phyloP scores from a whole-genome alignment of 108 stramenopile species.

The Licmophora abbreviata region DNA sequence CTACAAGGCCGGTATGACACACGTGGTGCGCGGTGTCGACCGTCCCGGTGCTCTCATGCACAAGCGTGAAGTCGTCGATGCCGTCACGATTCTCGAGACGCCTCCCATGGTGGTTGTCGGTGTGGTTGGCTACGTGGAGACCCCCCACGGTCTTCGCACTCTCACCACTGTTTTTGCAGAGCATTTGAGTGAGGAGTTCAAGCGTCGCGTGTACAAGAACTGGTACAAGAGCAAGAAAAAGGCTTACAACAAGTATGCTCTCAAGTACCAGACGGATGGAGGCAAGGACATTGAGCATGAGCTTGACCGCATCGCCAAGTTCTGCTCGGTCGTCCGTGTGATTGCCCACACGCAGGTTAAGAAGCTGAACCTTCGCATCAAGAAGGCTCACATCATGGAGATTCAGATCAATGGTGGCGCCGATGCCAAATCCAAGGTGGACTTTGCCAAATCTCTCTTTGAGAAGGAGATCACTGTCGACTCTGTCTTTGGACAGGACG shows the following conservation, averaged over 20 bases:
- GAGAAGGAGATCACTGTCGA: slow-evolving; percentile 96
- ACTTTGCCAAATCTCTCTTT: slow-evolving; percentile 95
- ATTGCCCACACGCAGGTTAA: slow-evolving; percentile 98
- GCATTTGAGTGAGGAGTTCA: slow-evolving; percentile 98
- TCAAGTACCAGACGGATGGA: slow-evolving; percentile 91
- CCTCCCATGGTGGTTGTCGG: slow-evolving; percentile 99
- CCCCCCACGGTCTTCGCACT: slow-evolving; percentile 96
- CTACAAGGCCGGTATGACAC: slow-evolving; percentile 99
- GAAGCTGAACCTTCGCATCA: slow-evolving; percentile 94
- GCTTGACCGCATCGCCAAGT: slow-evolving; percentile 97
- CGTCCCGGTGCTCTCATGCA: slow-evolving; percentile 98
- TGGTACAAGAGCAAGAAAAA: slow-evolving; percentile 99
- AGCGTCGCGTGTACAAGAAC: slow-evolving; percentile 99
- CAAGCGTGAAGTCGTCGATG: slow-evolving; percentile 99
- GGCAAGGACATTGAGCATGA: slow-evolving; percentile 92
- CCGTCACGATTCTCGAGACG: slow-evolving; percentile 97
- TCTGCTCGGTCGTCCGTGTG: slow-evolving; percentile 97
- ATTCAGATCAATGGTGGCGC: slow-evolving; percentile 98
- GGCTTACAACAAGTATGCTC: slow-evolving; percentile 99
- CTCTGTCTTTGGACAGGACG: slow-evolving; percentile 94
- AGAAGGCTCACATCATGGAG: slow-evolving; percentile 99
- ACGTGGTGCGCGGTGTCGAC: slow-evolving; percentile 97
- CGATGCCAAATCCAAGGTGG: slow-evolving; percentile 95
- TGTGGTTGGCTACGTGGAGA: slow-evolving; percentile 98
- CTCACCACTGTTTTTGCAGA: slow-evolving; percentile 99